Percentiles rank a stretch among this genome's conserved stretches.
Conservation (phyloP, 1,284 basidiomycete genomes). For the Golubevia pallescens region DNA sequence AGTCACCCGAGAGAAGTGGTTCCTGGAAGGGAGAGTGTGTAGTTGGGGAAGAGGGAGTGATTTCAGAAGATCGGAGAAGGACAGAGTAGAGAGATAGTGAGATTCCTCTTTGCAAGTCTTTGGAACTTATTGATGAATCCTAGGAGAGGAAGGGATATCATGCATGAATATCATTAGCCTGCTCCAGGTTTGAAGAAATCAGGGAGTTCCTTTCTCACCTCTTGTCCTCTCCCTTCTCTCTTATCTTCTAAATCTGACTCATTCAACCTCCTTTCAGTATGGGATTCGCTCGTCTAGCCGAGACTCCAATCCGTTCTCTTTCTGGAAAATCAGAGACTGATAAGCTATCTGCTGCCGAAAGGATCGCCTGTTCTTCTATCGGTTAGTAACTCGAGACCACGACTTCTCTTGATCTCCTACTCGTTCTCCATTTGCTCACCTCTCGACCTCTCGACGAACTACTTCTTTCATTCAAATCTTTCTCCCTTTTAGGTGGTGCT, state of each 20-base stretch:
- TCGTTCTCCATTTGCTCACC: neutral
- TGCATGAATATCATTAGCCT: neutral
- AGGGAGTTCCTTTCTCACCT: neutral
- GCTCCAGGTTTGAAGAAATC: neutral
- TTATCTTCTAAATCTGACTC: conserved; percentile 1
- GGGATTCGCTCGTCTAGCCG: conserved; percentile 94
- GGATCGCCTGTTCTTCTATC: conserved; percentile 86
- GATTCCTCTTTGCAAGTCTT: too few species aligned
- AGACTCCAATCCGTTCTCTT: conserved; percentile 77
- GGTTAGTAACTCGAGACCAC: conserved; percentile 61
- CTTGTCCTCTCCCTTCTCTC: neutral
- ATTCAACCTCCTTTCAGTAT: conserved; percentile 70
- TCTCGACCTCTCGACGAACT: neutral
- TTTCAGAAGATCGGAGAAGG: too few species aligned
- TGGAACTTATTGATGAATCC: too few species aligned
- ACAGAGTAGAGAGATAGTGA: too few species aligned
- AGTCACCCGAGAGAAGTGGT: conserved; percentile 45
- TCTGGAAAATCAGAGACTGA: conserved; percentile 78
- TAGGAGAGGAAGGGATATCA: too few species aligned
- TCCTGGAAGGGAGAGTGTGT: neutral
- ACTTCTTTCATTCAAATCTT: neutral
- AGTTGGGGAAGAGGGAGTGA: too few species aligned
- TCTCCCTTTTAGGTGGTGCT: conserved; percentile 72
- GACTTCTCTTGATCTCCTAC: too few species aligned
- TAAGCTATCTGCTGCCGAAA: conserved; percentile 78